Percentiles rank a stretch among this genome's conserved stretches.
These are phyloP conservation scores for Haematococcus sp. DNA, from an alignment of 139 green algal genomes.

Conservation along the genomic window DNA sequence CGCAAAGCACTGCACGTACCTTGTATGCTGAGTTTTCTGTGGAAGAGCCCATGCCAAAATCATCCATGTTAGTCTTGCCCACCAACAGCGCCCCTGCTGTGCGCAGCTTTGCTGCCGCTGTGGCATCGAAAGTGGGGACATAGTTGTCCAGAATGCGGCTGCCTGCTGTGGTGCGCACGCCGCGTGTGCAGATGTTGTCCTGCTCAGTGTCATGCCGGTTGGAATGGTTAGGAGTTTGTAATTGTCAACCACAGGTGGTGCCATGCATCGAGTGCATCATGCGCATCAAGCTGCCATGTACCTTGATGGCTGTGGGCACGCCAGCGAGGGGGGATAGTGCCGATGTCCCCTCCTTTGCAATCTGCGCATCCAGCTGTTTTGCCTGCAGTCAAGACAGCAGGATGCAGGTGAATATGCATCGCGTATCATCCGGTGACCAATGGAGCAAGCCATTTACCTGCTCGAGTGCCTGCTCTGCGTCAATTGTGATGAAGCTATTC, in stretches of 20 bases:
- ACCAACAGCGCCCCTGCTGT: conserved; percentile 83
- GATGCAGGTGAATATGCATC: not conserved
- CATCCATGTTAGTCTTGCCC: conserved; percentile 98
- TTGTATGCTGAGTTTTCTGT: conserved; percentile 90
- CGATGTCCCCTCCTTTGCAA: conserved; percentile 29
- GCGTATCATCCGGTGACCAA: not conserved
- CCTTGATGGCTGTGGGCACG: conserved; percentile 87
- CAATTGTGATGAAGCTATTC: conserved; percentile 53
- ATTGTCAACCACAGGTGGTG: not conserved
- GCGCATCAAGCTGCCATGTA: conserved; percentile 4
- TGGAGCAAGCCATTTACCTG: conserved; percentile 30
- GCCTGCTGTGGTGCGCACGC: conserved; percentile 83
- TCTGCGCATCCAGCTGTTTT: conserved; percentile 48
- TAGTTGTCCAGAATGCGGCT: conserved; percentile 75
- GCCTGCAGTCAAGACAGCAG: conserved; percentile 27
- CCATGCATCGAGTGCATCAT: not conserved
- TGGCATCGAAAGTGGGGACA: conserved; percentile 73
- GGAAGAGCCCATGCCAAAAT: conserved; percentile 97
- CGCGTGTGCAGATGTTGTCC: conserved; percentile 93
- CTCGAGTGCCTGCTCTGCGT: conserved; percentile 38
- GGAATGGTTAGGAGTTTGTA: not conserved
- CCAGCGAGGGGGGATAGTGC: conserved; percentile 63
- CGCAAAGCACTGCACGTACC: conserved; percentile 29
- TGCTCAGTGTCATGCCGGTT: conserved; percentile 25
- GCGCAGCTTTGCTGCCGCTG: conserved; percentile 63